A percentile compares a stretch with the other conserved stretches of the same genome.
Conservation (phyloP, 1,284 basidiomycete genomes). For the Microbotryum silenes-acaulis region DNA sequence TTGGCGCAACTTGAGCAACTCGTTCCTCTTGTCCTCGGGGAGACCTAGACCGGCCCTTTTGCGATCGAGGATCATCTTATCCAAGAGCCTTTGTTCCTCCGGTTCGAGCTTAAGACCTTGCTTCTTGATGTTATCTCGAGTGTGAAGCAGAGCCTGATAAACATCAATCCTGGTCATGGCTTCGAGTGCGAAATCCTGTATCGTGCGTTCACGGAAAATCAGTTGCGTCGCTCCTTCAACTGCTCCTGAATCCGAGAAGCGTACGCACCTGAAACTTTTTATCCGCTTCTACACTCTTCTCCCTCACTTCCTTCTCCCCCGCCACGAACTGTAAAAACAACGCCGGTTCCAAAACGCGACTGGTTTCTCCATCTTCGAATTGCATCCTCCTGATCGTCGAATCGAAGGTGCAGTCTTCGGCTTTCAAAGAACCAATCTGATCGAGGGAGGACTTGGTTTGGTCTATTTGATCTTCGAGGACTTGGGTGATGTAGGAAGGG, state of each 20-base stretch:
- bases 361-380: conserved; percentile 52
- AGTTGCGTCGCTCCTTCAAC: too few species aligned
- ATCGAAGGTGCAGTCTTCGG: conserved; percentile 48
- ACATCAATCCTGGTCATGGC: conserved; percentile 68
- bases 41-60: conserved; percentile 66
- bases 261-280: conserved; percentile 47
- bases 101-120: conserved; percentile 53
- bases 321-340: conserved; percentile 73
- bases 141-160: conserved; percentile 60
- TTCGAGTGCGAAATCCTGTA: conserved; percentile 56
- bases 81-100: conserved; percentile 62
- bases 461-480: conserved; percentile 56
- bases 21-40: conserved; percentile 53
- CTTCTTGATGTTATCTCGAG: conserved; percentile 44
- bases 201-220: too few species aligned
- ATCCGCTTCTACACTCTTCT: conserved; percentile 64
- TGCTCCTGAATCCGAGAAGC: too few species aligned
- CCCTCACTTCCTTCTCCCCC: conserved; percentile 58
- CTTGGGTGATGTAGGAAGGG: conserved; percentile 51
- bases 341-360: conserved; percentile 52
- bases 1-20: conserved; percentile 48
- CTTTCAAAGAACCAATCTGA: conserved; percentile 54
- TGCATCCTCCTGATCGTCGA: conserved; percentile 51
- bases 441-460: conserved; percentile 53
- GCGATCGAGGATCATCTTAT: conserved; percentile 68